These are phyloP conservation scores for Fusarium guadeloupense DNA, from an alignment of 2,329 filamentous ascomycete species.

Conservation along the genomic window DNA sequence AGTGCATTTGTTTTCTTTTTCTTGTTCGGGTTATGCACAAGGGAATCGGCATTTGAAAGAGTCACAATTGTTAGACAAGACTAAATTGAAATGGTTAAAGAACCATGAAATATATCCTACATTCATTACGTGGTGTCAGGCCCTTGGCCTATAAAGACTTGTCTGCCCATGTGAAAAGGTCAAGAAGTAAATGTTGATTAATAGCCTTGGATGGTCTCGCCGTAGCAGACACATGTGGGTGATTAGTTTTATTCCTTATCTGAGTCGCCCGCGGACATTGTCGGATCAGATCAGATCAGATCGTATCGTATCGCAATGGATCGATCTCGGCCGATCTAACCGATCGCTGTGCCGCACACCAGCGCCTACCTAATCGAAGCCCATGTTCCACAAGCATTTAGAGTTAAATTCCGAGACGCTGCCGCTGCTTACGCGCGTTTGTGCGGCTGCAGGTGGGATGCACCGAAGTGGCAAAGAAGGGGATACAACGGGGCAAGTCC, in stretches of 20 bases:
- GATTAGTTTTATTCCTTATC: background rate
- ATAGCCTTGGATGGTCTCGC: no score
- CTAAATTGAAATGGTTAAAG: background rate
- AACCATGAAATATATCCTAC: no score
- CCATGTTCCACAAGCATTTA: background rate
- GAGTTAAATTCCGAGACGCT: background rate
- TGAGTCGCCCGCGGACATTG: background rate
- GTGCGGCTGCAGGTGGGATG: background rate
- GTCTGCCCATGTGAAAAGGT: no score
- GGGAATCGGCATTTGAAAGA: background rate
- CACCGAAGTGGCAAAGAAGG: background rate
- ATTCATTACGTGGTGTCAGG: no score
- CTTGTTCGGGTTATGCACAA: background rate
- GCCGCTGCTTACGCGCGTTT: conserved; percentile 1
- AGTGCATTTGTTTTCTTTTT: background rate
- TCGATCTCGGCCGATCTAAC: conserved; percentile 50
- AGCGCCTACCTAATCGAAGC: conserved; percentile 42
- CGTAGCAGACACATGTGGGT: no score
- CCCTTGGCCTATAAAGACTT: no score
- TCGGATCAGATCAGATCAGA: no score
- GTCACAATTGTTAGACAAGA: background rate
- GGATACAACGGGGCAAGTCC: no score
- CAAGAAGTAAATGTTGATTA: no score
- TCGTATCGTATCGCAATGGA: no score
- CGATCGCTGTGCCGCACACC: conserved; percentile 49